These are phyloP conservation scores for Trichoderma arundinaceum DNA, from an alignment of 2,329 filamentous ascomycete genomes.

Conservation along the genomic window DNA sequence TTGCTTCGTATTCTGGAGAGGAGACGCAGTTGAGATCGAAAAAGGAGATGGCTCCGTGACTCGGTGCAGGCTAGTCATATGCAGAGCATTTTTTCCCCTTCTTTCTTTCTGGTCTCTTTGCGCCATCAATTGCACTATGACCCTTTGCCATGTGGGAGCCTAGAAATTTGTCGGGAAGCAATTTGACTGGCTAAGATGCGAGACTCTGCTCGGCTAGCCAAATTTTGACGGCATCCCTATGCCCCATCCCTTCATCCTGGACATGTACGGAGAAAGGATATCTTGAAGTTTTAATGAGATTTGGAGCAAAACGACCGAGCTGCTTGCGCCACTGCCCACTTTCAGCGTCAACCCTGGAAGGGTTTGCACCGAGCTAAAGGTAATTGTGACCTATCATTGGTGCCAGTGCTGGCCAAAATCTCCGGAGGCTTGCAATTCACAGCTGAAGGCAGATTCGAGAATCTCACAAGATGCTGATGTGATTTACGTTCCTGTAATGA, in stretches of 20 bases:
- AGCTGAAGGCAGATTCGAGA: conserved; percentile 16
- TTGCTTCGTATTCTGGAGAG: neutral
- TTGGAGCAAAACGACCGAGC: neutral
- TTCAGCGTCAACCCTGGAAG: conserved; percentile 4
- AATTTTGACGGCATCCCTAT: conserved; percentile 2
- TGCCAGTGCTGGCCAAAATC: neutral
- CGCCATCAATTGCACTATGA: conserved; percentile 24
- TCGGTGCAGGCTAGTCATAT: conserved; percentile 9
- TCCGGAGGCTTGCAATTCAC: conserved; percentile 19
- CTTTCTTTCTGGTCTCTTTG: neutral
- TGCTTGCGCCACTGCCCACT: conserved; percentile 21
- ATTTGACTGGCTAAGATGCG: conserved; percentile 29
- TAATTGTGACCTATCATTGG: conserved; percentile 10
- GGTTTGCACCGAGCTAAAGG: conserved; percentile 2
- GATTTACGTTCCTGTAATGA: neutral
- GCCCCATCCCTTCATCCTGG: neutral
- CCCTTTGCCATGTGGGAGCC: conserved; percentile 30
- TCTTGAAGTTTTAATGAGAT: conserved; percentile 1
- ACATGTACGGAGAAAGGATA: conserved; percentile 3
- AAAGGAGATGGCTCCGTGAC: conserved; percentile 9
- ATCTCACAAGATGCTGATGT: neutral
- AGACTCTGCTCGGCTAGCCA: conserved; percentile 23
- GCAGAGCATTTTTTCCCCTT: conserved; percentile 1
- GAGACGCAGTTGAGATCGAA: conserved; percentile 18
- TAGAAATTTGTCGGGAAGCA: conserved; percentile 21